Percentiles rank a stretch among this genome's conserved stretches.
These are phyloP conservation scores for Trichoderma atrobrunneum DNA, from an alignment of 2,329 filamentous ascomycete species.

Conservation along the genomic window DNA sequence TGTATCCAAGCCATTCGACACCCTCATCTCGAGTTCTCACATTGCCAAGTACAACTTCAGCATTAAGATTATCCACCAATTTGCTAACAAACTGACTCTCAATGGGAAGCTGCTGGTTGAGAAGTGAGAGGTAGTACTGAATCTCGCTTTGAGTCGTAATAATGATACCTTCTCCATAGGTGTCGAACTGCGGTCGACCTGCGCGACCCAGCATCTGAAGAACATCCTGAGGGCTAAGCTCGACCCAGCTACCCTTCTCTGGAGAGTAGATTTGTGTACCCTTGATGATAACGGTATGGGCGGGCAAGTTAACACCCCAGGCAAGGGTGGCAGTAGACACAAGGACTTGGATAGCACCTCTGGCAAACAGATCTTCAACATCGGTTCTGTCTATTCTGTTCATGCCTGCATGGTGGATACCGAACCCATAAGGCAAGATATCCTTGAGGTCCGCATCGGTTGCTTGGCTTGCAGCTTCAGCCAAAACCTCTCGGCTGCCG, in stretches of 20 bases:
- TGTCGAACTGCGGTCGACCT: slow-evolving; percentile 93
- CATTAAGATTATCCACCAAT: slow-evolving; percentile 92
- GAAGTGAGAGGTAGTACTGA: slow-evolving; percentile 92
- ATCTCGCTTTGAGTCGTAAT: slow-evolving; percentile 95
- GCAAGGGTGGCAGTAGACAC: slow-evolving; percentile 97
- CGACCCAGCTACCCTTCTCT: slow-evolving; percentile 98
- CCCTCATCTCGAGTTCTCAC: slow-evolving; percentile 88
- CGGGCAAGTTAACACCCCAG: slow-evolving; percentile 97
- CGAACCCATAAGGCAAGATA: slow-evolving; percentile 90
- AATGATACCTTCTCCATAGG: slow-evolving; percentile 97
- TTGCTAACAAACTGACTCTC: slow-evolving; percentile 94
- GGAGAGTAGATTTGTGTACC: slow-evolving; percentile 97
- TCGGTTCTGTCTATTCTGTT: slow-evolving; percentile 90
- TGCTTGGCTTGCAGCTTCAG: slow-evolving; percentile 78
- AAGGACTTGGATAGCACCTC: slow-evolving; percentile 88
- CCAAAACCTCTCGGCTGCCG: slow-evolving; percentile 82
- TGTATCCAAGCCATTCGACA: slow-evolving; percentile 99
- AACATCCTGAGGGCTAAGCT: slow-evolving; percentile 94
- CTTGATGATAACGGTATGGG: slow-evolving; percentile 98
- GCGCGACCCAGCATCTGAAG: slow-evolving; percentile 98
- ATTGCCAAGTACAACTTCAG: slow-evolving; percentile 92
- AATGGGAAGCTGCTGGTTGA: slow-evolving; percentile 96
- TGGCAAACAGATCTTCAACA: slow-evolving; percentile 90
- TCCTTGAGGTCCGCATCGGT: slow-evolving; percentile 89
- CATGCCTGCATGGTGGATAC: slow-evolving; percentile 98